Conservation (phyloP, 768 basidiomycete species). For the Butyriboletus loyo region DNA sequence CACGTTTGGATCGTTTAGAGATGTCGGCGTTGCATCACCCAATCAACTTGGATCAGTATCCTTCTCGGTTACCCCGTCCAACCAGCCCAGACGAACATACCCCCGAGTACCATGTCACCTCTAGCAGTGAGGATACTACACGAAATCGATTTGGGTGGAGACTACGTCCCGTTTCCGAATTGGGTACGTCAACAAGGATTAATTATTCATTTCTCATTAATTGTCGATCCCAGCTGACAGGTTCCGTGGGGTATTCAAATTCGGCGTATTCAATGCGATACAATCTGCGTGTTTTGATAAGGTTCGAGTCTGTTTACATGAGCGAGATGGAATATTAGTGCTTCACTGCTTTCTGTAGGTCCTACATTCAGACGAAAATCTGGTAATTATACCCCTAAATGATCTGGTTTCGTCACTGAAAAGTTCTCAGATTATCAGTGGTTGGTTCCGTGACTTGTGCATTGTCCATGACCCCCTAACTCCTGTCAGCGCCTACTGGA, state of each 20-base stretch:
- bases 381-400: constrained; percentile 41
- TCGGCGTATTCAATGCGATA: constrained; percentile 87
- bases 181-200: constrained; percentile 46
- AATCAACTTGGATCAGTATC: neutral
- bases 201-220: neutral
- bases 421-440: constrained; percentile 61
- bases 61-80: neutral
- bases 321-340: neutral
- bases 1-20: neutral
- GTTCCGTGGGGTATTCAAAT: constrained; percentile 80
- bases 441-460: constrained; percentile 33
- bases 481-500: constrained; percentile 79
- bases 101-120: neutral
- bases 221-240: constrained; percentile 60
- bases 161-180: constrained; percentile 67
- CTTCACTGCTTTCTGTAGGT: constrained; percentile 42
- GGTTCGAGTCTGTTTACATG: constrained; percentile 36
- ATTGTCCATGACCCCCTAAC: constrained; percentile 2
- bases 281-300: constrained; percentile 81
- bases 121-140: constrained; percentile 16
- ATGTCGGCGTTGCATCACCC: neutral
- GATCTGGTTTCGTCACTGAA: constrained; percentile 9
- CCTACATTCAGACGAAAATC: constrained; percentile 54
- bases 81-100: neutral
- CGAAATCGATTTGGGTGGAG: constrained; percentile 45